phyloP scores from a whole-genome alignment of 306 rosid species.

The Cucurbita maxima region DNA sequence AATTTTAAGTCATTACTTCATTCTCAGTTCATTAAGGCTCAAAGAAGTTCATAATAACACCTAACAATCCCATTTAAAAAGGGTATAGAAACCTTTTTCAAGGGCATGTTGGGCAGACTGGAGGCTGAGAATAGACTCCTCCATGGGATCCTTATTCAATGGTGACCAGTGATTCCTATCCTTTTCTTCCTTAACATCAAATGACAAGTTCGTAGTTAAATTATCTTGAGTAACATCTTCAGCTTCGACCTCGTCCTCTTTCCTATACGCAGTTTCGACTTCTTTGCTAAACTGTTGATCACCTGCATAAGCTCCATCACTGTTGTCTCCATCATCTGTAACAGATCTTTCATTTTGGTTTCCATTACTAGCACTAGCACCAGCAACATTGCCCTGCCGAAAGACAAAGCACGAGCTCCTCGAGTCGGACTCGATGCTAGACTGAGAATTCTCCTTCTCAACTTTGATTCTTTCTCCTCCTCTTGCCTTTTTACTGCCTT shows the following conservation, averaged over 20 bases:
- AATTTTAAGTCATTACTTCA: background rate
- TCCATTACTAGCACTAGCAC: constrained; percentile 30
- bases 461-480: constrained; percentile 51
- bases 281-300: constrained; percentile 38
- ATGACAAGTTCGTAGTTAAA: constrained; percentile 30
- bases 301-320: constrained; percentile 40
- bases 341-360: constrained; percentile 34
- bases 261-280: constrained; percentile 33
- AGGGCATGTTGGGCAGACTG: constrained; percentile 73
- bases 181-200: constrained; percentile 34
- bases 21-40: background rate
- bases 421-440: constrained; percentile 90
- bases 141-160: constrained; percentile 42
- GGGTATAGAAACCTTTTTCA: constrained; percentile 46
- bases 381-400: constrained; percentile 30
- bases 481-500: constrained; percentile 52
- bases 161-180: constrained; percentile 33
- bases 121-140: constrained; percentile 45
- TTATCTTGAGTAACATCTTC: constrained; percentile 39
- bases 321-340: constrained; percentile 34
- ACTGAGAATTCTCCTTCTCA: constrained; percentile 60
- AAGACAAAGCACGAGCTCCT: constrained; percentile 52
- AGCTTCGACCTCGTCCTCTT: constrained; percentile 32
- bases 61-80: background rate
- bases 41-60: background rate